Evolutionary conservation across 2,329 filamentous ascomycete genomes (phyloP).

Genomic region (Diplodia sapinea): DNA sequence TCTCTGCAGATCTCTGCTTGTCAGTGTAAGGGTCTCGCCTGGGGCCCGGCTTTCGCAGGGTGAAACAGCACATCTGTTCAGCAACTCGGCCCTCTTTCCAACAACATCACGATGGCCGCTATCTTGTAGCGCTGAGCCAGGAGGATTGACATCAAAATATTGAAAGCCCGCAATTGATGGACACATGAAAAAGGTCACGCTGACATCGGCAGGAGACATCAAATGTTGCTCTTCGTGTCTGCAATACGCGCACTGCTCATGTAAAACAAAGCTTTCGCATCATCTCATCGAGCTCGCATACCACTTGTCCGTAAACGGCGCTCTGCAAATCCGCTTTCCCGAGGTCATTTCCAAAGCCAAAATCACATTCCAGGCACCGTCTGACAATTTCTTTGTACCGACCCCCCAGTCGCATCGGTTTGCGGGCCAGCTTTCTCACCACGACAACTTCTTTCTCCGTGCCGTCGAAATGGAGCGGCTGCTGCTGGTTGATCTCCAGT

Average conservation of each 20-base stretch:
- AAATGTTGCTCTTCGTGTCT: not conserved
- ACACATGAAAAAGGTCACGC: not conserved
- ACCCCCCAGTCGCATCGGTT: not conserved
- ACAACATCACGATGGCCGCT: not conserved
- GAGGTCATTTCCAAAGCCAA: not conserved
- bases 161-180: not conserved
- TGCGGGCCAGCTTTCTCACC: not conserved
- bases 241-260: not conserved
- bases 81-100: not conserved
- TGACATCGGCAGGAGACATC: not conserved
- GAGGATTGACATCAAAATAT: not conserved
- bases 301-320: not conserved
- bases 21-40: not conserved
- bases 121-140: not conserved
- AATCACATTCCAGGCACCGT: not conserved
- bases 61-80: not conserved
- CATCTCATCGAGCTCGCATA: not conserved
- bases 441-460: not conserved
- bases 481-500: not conserved
- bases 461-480: not conserved
- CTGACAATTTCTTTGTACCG: not conserved
- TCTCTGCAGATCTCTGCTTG: not conserved
- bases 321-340: not conserved
- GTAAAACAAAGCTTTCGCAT: not conserved
- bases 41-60: not conserved